Evolutionary conservation across 306 rosid species (phyloP), one percentile per base, ranked within the genome.

Genomic region (Vicia villosa): DNA sequence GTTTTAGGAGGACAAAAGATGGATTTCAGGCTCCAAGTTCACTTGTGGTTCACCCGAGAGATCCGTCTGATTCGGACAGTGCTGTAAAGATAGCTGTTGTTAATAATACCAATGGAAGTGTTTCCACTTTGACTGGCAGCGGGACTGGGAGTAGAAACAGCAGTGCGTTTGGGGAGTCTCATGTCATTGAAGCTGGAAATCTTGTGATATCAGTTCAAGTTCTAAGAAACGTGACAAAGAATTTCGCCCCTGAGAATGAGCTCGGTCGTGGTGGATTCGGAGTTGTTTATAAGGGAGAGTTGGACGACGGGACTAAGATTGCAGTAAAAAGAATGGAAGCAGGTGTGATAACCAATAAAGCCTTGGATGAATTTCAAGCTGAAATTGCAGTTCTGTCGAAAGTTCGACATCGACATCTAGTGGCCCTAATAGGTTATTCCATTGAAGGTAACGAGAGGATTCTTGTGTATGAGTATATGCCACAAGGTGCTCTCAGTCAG

Each of bases 261-360:
- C 91, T 94, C 10, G 99, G 99, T 38, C 97, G 96, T 14, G 99
- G 99, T 13, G 99, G 99, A 52, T 94, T 91, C 49, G 99, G 99
- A 42, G 97, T 89, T 55, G 99, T 94, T 40, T 94, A 94, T 14
- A 88, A 81, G 83, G 99, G 99, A 75, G 97, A 91, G 75, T 68
- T 94, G 85, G 99, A 91, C 28, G 99, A 94, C 30, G 99, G 99
- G 21, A 91, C 97, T 52, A 82, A 83, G 68, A 89, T 94, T 70
- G 99, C 99, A 7, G 99, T 94, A 32, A 94, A 94, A 79, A 76
- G 99, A 68, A 94, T 94, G 99, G 99, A 94, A 76, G 73, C 95
- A 1, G 91, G 89, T 64, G 78, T 91, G 26, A 87, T 94, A 15
- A 87, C 81, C 74, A 87, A 11, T 76, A 94, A 94, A 83, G 99